Percentiles rank a stretch among this genome's conserved stretches.
Conservation (phyloP, 2,329 filamentous ascomycete genomes). For the Ascochyta pisi region DNA sequence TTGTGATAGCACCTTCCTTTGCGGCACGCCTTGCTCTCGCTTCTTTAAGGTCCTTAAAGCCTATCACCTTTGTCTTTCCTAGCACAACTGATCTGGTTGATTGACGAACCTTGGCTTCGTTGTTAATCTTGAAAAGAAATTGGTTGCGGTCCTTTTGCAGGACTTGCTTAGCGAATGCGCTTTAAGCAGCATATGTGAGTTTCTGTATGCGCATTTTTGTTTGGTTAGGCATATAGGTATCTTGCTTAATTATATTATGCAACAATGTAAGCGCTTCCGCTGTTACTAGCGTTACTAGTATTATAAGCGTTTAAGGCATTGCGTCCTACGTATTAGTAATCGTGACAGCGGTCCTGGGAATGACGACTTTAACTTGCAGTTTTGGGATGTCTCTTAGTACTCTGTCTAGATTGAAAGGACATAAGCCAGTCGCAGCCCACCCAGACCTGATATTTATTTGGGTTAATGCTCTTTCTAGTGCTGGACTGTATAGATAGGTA, state of each 20-base stretch:
- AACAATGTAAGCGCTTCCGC: constrained; percentile 25
- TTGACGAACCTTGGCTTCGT: constrained; percentile 32
- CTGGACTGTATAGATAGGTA: constrained; percentile 29
- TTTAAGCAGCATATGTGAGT: background rate
- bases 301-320: constrained; percentile 35
- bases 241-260: constrained; percentile 22
- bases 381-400: constrained; percentile 38
- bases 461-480: constrained; percentile 31
- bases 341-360: background rate
- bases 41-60: constrained; percentile 30
- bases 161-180: background rate
- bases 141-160: background rate
- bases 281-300: constrained; percentile 21
- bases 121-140: background rate
- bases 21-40: constrained; percentile 25
- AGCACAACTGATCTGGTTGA: constrained; percentile 31
- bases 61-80: constrained; percentile 33
- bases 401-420: constrained; percentile 41
- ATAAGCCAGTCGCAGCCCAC: constrained; percentile 33
- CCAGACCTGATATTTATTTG: constrained; percentile 39
- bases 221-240: background rate
- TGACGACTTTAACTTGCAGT: constrained; percentile 21
- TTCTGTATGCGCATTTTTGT: background rate
- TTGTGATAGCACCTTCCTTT: constrained; percentile 21
- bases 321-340: background rate